These are phyloP conservation scores for barrel medic (Medicago truncatula) DNA, from an alignment of 306 rosid species.

Conservation along the genomic window MtrunA17r5.0-ANR NC_053047.1:1365501-1366000, in stretches of 20 bases:
- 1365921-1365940: constrained; percentile 91
- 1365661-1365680: constrained; percentile 42
- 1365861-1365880: constrained; percentile 28
- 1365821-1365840: constrained; percentile 82
- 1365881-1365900: constrained; percentile 40
- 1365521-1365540: constrained; percentile 81
- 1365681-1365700: constrained; percentile 70
- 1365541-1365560: constrained; percentile 76
- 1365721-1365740: constrained; percentile 90
- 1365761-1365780: constrained; percentile 93
- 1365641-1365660: constrained; percentile 40
- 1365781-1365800: constrained; percentile 87
- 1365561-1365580: constrained; percentile 70
- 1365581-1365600: constrained; percentile 69
- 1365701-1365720: constrained; percentile 76
- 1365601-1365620: constrained; percentile 25
- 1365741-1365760: constrained; percentile 90
- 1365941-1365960: constrained; percentile 91
- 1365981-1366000: constrained; percentile 66
- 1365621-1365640: constrained; percentile 32
- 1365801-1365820: constrained; percentile 72
- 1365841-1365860: constrained; percentile 41
- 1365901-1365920: constrained; percentile 63
- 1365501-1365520: constrained; percentile 77
- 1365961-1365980: constrained; percentile 66